phyloP scores from a whole-genome alignment of 768 basidiomycete species.

The Hydnomerulius pinastri region DNA sequence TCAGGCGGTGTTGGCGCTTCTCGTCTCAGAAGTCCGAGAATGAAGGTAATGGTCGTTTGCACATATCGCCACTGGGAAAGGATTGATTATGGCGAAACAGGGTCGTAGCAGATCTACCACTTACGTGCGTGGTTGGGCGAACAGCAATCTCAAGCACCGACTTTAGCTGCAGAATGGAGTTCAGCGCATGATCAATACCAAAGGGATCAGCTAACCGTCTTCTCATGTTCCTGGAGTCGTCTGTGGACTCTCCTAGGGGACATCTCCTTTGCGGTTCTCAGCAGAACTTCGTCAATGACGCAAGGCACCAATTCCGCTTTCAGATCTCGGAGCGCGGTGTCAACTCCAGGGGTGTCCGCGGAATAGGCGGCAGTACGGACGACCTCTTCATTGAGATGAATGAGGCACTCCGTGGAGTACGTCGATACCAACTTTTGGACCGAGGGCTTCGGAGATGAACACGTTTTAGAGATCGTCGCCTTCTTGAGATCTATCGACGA shows the following conservation, averaged over 20 bases:
- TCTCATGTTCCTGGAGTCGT: conserved; percentile 47
- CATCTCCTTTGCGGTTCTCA: conserved; percentile 47
- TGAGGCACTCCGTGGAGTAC: conserved; percentile 62
- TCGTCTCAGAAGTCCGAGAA: conserved; percentile 62
- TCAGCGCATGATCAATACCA: conserved; percentile 3
- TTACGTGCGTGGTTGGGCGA: conserved; percentile 70
- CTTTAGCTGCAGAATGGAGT: conserved; percentile 45
- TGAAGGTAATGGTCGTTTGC: conserved; percentile 66
- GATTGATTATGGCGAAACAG: conserved; percentile 7
- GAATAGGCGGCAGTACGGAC: conserved; percentile 63
- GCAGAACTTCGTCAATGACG: conserved; percentile 43
- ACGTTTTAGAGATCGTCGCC: conserved; percentile 60
- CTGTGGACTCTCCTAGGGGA: conserved; percentile 41
- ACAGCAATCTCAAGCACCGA: conserved; percentile 62
- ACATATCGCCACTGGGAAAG: conserved; percentile 76
- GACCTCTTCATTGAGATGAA: conserved; percentile 63
- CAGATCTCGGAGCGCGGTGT: conserved; percentile 49
- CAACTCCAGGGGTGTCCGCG: conserved; percentile 49
- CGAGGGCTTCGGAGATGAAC: conserved; percentile 17
- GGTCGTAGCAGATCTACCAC: conserved; percentile 23
- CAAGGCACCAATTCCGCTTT: conserved; percentile 49
- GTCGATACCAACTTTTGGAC: conserved; percentile 29
- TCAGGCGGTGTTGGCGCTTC: conserved; percentile 56
- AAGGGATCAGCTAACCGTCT: conserved; percentile 44
- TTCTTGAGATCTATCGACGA: conserved; percentile 10